These are phyloP conservation scores for Allium sativum DNA, from an alignment of 106 monocot species.

Conservation along the genomic window DNA sequence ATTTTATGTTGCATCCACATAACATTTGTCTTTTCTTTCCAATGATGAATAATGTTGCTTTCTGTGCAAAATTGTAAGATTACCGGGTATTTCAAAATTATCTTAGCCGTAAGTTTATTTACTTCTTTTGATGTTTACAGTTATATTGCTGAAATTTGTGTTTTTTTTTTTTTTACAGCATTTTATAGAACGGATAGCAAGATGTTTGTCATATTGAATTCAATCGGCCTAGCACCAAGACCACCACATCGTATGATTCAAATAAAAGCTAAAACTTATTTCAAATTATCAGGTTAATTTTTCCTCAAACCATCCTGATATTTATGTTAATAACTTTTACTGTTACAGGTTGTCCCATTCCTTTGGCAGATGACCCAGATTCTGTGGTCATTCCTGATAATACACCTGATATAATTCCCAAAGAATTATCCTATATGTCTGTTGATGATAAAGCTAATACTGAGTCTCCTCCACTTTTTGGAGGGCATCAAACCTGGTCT, in stretches of 20 bases:
- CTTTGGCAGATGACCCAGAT: constrained; percentile 72
- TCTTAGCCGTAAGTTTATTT: no score
- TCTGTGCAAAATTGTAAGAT: no score
- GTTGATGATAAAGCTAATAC: constrained; percentile 25
- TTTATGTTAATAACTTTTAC: constrained; percentile 1
- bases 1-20: no score
- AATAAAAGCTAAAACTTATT: no score
- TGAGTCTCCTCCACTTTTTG: constrained; percentile 50
- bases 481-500: constrained; percentile 85
- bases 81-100: no score
- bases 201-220: constrained; percentile 48
- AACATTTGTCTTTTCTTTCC: no score
- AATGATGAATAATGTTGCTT: no score
- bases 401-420: constrained; percentile 41
- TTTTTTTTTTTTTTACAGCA: constrained; percentile 43
- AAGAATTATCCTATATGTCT: constrained; percentile 46
- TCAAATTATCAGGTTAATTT: background rate
- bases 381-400: constrained; percentile 62
- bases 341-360: constrained; percentile 71
- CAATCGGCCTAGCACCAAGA: constrained; percentile 34
- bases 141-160: no score
- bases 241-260: constrained; percentile 55
- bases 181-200: constrained; percentile 61
- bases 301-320: background rate
- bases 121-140: no score